Evolutionary conservation across 2,329 filamentous ascomycete genomes (phyloP), one percentile per base, ranked within the genome.

Genomic region (Pyricularia sp.): DNA sequence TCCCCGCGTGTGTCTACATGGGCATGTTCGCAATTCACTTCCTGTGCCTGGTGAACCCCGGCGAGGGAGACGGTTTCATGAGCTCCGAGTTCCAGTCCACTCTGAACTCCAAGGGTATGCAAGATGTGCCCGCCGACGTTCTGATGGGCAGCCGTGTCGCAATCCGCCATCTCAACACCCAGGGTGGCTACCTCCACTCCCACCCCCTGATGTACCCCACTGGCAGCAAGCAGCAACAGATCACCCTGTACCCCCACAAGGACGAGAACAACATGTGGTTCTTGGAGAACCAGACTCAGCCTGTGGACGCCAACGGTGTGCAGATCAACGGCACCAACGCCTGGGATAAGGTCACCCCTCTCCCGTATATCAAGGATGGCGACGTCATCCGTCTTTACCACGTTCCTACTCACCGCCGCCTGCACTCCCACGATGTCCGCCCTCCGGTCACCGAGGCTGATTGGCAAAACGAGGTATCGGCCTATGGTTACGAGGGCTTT

Each of bases 21-120:
- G 88, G 85, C 72, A 96, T 97, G 90, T 99, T 99, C 73, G 93
- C 86, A 64, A 96, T 99, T 71, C 94, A 99, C 81, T 99, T 99
- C 78, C 70, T 93, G 70, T 96, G 91, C 80, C 84, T 99, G 57
- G 85, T 88, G 66, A 99, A 99, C 78, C 94, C 94, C 31, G 94
- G 94, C 66, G 94, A 99, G 64, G 94, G 94, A 65, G 94, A 99
- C 76, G 94, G 94, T 65, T 99, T 99, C 81, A 99, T 99, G 94
- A 97, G 93, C 73, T 96, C 93, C 65, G 94, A 99, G 74, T 99
- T 99, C 81, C 94, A 99, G 79, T 90, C 94, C 35, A 97, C 94
- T 2, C 82, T 99, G 69, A 99, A 97, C 79, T 93, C 87, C 72
- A 99, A 97, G 81, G 88, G 85, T 64, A 99, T 99, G 94, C 88